Evolutionary conservation across 164 flowering plant genomes (phyloP).

Genomic region (Liquidambar formosana): DNA sequence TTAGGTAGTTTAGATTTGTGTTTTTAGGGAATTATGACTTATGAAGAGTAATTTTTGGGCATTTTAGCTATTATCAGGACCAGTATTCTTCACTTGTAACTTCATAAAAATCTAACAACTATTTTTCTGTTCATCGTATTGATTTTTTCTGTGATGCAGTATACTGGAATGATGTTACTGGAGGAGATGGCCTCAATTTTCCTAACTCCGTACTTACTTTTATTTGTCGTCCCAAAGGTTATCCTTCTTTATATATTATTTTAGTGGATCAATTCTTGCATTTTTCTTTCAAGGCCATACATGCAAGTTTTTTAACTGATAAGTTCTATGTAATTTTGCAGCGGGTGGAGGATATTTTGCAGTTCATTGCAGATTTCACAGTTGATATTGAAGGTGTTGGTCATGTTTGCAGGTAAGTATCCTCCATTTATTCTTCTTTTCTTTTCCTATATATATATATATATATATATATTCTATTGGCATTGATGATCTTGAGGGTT

Average conservation of each 20-base stretch:
- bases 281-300: background rate
- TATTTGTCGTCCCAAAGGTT: conserved; percentile 91
- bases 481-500: background rate
- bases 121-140: conserved; percentile 5
- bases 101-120: background rate
- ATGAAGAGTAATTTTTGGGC: no score
- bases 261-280: background rate
- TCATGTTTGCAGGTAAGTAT: conserved; percentile 90
- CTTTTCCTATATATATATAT: background rate
- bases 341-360: conserved; percentile 89
- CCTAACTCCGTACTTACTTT: conserved; percentile 83
- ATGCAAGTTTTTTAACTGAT: background rate
- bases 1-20: no score
- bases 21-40: no score
- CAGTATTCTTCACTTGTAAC: background rate
- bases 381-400: conserved; percentile 93
- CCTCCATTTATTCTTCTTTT: background rate
- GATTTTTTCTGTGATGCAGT: conserved; percentile 48
- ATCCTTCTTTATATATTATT: conserved; percentile 1
- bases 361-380: conserved; percentile 87
- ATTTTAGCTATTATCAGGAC: background rate
- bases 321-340: conserved; percentile 36
- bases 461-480: background rate
- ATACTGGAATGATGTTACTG: conserved; percentile 90
- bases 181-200: conserved; percentile 99